Base-by-base conservation (phyloP, 495 filamentous ascomycete species). In the Penicillium angulare region DNA sequence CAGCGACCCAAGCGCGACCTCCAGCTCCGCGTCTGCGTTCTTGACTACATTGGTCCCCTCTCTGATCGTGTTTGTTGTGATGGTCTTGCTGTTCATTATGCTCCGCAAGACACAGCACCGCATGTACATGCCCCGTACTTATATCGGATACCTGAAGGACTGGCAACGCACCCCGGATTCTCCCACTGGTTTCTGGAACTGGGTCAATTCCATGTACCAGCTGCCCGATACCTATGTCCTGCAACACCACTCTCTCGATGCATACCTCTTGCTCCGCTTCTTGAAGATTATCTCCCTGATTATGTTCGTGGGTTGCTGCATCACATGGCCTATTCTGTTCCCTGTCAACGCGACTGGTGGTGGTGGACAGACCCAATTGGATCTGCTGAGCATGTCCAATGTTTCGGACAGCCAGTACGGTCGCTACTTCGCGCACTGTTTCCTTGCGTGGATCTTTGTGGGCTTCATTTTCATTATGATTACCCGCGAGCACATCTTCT, bases 401-500 rank as follows among this genome's bases (percentile, higher is more conserved):
- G 72, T 96, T 50, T 18, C 27, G 1, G 34, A 82, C 33, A 50
- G 57, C 27, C 56, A 74, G 13, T 80, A 74, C 29, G 80, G 74
- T 47, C 84, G 87, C 43, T 86, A 79, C 71, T 97, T 86, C 66
- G 93, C 91, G 1, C 90, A 95, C 60, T 77, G 74, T 24, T 79
- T 90, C 53, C 64, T 86, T 52, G 78, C 78, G 24, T 90, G 86
- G 83, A 67, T 89, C 49, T 97, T 90, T 65, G 84, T 92, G 51
- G 82, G 77, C 77, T 93, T 97, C 59, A 75, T 98, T 57, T 87
- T 97, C 72, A 87, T 86, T 64, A 84, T 92, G 66, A 84, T 98
- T 52, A 87, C 92, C 52, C 83, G 95, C 39, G 93, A 98, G 71
- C 86, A 83, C 71, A 86, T 98, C 66, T 97, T 82, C 80, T 96